Conservation (phyloP, 2,329 filamentous ascomycete genomes). For the Scytalidium lignicola region DNA sequence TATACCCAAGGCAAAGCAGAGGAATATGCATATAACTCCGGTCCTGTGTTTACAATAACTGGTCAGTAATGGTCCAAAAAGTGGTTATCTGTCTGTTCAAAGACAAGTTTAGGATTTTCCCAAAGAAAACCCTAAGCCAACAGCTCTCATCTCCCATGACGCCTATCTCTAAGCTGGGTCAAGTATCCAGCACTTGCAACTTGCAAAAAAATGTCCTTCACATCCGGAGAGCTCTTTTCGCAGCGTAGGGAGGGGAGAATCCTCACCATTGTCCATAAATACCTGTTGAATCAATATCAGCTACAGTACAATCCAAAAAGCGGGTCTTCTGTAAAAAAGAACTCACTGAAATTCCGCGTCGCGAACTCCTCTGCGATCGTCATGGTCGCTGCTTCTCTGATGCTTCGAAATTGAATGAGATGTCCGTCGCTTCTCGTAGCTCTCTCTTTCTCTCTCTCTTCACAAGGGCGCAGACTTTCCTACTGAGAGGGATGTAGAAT, state of each 20-base stretch:
- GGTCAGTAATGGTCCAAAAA: constrained; percentile 1
- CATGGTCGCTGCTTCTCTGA: constrained; percentile 46
- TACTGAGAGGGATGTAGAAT: neutral
- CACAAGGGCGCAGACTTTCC: too few relatives aligned
- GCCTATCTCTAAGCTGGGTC: too few relatives aligned
- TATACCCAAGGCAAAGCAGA: constrained; percentile 65
- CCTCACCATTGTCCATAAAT: constrained; percentile 74
- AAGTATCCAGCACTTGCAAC: too few relatives aligned
- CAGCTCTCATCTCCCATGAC: too few relatives aligned
- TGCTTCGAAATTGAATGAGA: neutral
- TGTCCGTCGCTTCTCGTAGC: too few relatives aligned
- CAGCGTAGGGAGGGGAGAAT: constrained; percentile 1
- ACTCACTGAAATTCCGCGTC: constrained; percentile 70
- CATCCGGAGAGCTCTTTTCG: neutral
- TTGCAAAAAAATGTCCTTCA: too few relatives aligned
- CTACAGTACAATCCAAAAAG: neutral
- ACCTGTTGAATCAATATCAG: constrained; percentile 39
- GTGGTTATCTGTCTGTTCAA: neutral
- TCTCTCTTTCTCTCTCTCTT: too few relatives aligned
- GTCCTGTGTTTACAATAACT: constrained; percentile 43
- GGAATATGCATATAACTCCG: constrained; percentile 64
- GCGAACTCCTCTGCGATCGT: constrained; percentile 67
- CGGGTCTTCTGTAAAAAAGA: too few relatives aligned
- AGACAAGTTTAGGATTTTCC: too few relatives aligned
- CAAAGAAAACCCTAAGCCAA: too few relatives aligned